Evolutionary conservation across 495 filamentous ascomycete genomes (phyloP).

Genomic region (Penicillium arizonense): DNA sequence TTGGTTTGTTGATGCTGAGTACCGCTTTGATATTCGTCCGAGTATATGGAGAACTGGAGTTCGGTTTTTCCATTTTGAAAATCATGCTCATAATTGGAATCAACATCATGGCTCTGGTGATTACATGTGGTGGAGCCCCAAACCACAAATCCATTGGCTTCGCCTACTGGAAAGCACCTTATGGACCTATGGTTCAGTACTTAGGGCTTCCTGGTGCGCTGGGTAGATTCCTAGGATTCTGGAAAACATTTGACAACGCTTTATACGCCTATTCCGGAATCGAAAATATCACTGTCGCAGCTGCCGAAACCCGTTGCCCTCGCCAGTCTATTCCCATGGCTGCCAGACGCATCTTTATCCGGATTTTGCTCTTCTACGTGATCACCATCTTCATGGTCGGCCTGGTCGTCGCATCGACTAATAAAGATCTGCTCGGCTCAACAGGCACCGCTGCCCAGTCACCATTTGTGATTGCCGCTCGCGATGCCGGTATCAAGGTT

Average conservation of each 20-base stretch:
- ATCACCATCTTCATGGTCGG: slow-evolving; percentile 41
- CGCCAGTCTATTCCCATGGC: slow-evolving; percentile 39
- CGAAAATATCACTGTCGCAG: slow-evolving; percentile 49
- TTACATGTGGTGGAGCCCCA: slow-evolving; percentile 32
- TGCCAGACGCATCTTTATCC: slow-evolving; percentile 36
- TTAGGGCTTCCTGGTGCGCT: slow-evolving; percentile 14
- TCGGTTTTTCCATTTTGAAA: slow-evolving; percentile 43
- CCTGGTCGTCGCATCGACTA: slow-evolving; percentile 48
- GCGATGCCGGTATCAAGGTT: slow-evolving; percentile 33
- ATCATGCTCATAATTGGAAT: slow-evolving; percentile 47
- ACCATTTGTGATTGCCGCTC: slow-evolving; percentile 54
- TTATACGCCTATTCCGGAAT: slow-evolving; percentile 57
- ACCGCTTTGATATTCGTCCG: slow-evolving; percentile 42
- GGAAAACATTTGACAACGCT: slow-evolving; percentile 54
- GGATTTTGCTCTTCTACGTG: slow-evolving; percentile 43
- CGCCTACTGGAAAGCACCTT: slow-evolving; percentile 20
- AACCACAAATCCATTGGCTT: slow-evolving; percentile 20
- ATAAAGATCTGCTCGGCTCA: slow-evolving; percentile 39
- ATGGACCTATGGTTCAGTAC: slow-evolving; percentile 24
- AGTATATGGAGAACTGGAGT: slow-evolving; percentile 48
- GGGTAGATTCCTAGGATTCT: slow-evolving; percentile 47
- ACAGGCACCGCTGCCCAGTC: slow-evolving; percentile 39
- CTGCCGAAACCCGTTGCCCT: slow-evolving; percentile 40
- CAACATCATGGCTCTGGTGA: slow-evolving; percentile 50
- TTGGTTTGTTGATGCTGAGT: slow-evolving; percentile 42